Base-by-base conservation (phyloP, 441 rosid species). In the Arabidopsis hybrid region DNA sequence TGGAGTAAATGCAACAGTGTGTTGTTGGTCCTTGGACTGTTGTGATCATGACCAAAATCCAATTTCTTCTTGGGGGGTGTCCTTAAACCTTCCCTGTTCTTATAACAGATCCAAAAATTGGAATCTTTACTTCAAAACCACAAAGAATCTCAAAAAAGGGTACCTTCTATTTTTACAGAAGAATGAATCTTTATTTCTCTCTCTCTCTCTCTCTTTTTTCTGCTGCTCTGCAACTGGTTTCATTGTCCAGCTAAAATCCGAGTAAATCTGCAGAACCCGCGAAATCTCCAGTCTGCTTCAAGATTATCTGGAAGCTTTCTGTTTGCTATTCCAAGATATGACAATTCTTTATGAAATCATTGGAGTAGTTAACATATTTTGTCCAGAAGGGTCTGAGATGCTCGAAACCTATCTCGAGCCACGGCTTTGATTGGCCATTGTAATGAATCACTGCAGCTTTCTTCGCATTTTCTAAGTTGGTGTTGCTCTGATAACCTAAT, bases 321-420 rank as follows among this genome's bases (percentile, higher is more conserved):
- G 52, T 55, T 69, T 46, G 55, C 18, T 86, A 82, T 73, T 85
- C 95, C 93, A 92, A 76, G 74, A 95, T 90, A 81, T 92, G 93
- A 86, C 99, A 95, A 84, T 83, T 95, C 81, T 85, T 90, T 51
- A 93, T 61, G 79, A 95, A 95, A 85, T 95, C 97, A 76, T 83
- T 93, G 66, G 97, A 87, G 87, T 93, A 91, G 83, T 93, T 90
- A 26, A 96, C 95, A 73, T 91, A 83, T 75, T 90, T 96, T 62
- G 94, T 85, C 99, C 99, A 96, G 78, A 89, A 96, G 34, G 98
- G 98, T 73, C 97, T 85, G 31, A 96, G 91, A 80, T 96, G 98
- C 86, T 96, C 97, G 58, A 96, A 90, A 61, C 99, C 98, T 69
- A 96, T 93, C 80, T 89, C 87, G 51, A 93, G 84, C 99, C 99